phyloP scores from a whole-genome alignment of 2,329 filamentous ascomycete species.

The Coniella lustricola region DNA sequence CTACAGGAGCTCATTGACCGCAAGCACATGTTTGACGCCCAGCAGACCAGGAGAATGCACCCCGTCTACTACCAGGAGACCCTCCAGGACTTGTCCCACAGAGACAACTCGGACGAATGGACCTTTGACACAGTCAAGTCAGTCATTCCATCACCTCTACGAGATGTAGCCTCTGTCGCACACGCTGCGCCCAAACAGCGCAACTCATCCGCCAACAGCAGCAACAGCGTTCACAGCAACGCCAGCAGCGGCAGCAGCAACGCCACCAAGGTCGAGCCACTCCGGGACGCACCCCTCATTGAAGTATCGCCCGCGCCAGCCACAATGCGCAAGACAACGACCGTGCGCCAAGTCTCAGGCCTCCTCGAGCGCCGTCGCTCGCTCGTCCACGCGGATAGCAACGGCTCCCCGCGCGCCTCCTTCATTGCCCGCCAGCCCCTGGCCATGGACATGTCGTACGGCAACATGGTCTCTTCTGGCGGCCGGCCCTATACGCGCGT shows the following conservation, averaged over 20 bases:
- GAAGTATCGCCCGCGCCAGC: conserved; percentile 44
- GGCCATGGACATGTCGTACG: conserved; percentile 85
- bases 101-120: conserved; percentile 68
- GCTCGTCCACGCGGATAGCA: conserved; percentile 25
- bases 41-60: conserved; percentile 60
- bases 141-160: conserved; percentile 36
- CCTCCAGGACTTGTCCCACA: conserved; percentile 61
- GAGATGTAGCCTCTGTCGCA: conserved; percentile 18
- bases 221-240: conserved; percentile 51
- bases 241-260: conserved; percentile 47
- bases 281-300: conserved; percentile 54
- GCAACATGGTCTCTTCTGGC: conserved; percentile 81
- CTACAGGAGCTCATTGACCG: conserved; percentile 82
- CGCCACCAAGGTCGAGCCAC: conserved; percentile 50
- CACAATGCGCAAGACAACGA: conserved; percentile 53
- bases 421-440: conserved; percentile 65
- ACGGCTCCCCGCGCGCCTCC: conserved; percentile 36
- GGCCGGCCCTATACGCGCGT: conserved; percentile 83
- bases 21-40: conserved; percentile 74
- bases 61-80: conserved; percentile 92
- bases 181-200: conserved; percentile 37
- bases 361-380: conserved; percentile 17
- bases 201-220: conserved; percentile 50
- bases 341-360: conserved; percentile 41
- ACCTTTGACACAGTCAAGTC: conserved; percentile 92